A percentile compares a stretch with the other conserved stretches of the same genome.
Evolutionary conservation across 2,329 filamentous ascomycete species (phyloP).

Genomic region (Xylaria sp.): DNA sequence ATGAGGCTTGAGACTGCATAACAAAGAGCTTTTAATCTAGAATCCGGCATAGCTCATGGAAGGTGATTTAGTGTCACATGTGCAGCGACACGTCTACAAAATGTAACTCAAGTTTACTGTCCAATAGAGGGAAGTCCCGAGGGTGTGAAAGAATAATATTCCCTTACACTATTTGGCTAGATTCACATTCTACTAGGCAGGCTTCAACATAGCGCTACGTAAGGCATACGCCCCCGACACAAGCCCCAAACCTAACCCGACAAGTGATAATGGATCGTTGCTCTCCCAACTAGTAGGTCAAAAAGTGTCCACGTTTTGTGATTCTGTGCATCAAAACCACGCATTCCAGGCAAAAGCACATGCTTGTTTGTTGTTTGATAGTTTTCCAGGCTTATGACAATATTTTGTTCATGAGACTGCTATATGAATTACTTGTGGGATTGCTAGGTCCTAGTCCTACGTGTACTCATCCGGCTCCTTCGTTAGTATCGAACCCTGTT

Average conservation of each 20-base stretch:
- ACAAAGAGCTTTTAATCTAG: neutral
- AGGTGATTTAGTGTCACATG: neutral
- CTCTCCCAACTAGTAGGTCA: neutral
- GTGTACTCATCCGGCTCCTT: conserved; percentile 23
- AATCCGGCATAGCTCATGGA: neutral
- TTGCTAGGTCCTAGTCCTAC: neutral
- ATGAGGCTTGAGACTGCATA: neutral
- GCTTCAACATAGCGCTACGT: neutral
- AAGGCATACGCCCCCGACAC: neutral
- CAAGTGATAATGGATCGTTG: neutral
- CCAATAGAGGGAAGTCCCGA: neutral
- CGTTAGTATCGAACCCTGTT: conserved; percentile 24
- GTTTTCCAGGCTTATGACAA: neutral
- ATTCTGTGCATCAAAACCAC: neutral
- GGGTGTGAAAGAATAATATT: neutral
- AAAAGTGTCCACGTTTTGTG: neutral
- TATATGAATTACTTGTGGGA: neutral
- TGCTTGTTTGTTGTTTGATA: neutral
- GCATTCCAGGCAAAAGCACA: neutral
- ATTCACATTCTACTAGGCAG: neutral
- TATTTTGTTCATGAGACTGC: neutral
- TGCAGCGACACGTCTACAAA: neutral
- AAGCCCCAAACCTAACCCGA: neutral
- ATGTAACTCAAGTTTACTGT: neutral
- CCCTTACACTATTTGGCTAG: neutral